phyloP scores from a whole-genome alignment of 78 protist species.

The Dictyostelium citrinum region DNA sequence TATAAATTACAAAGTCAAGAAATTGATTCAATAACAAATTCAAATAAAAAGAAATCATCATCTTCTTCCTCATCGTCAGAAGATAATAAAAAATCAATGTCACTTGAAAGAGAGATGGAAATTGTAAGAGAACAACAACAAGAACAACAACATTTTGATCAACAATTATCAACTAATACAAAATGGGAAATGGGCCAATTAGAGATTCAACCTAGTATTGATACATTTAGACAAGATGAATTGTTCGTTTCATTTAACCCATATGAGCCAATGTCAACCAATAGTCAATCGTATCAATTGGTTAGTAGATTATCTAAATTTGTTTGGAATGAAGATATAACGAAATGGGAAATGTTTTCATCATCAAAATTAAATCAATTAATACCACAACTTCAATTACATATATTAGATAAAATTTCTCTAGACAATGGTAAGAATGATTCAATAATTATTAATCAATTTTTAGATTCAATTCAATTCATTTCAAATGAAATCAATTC shows the following conservation, averaged over 20 bases:
- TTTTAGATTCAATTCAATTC: slow-evolving; percentile 19
- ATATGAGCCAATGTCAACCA: background rate
- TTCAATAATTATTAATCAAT: background rate
- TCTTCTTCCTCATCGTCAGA: background rate
- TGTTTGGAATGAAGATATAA: background rate
- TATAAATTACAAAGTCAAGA: background rate
- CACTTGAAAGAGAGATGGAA: slow-evolving; percentile 6
- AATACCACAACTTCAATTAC: slow-evolving; percentile 5
- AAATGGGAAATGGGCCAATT: slow-evolving; percentile 38
- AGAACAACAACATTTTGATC: slow-evolving; percentile 33
- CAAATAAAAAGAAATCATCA: background rate
- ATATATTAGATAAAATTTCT: background rate
- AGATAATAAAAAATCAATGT: background rate
- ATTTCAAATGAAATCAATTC: slow-evolving; percentile 2
- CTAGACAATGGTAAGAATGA: no score
- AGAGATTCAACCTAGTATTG: background rate
- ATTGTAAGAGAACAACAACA: background rate
- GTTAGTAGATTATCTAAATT: slow-evolving; percentile 24
- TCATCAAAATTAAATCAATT: slow-evolving; percentile 36
- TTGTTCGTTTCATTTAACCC: slow-evolving; percentile 23
- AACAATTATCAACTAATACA: background rate
- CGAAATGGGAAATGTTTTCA: slow-evolving; percentile 37
- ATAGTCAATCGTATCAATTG: background rate
- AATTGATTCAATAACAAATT: background rate
- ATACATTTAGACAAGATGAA: slow-evolving; percentile 13